A percentile compares a stretch with the other conserved stretches of the same genome.
phyloP scores from a whole-genome alignment of 768 basidiomycete genomes.

The Panus rudis region DNA sequence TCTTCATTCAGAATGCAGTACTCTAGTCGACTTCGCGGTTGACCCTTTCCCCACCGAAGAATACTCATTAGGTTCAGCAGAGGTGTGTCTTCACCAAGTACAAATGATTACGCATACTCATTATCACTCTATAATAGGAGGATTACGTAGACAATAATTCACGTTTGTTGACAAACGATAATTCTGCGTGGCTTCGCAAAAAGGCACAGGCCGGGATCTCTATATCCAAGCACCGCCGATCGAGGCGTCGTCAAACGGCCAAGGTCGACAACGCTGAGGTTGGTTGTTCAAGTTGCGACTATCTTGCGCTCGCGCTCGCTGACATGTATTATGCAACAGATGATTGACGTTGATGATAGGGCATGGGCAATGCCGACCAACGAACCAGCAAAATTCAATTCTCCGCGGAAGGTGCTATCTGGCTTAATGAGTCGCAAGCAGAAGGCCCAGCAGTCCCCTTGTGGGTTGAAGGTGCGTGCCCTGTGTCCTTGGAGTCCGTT shows the following conservation, averaged over 20 bases:
- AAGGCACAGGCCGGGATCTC: neutral
- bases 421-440: too few relatives aligned
- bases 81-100: too few relatives aligned
- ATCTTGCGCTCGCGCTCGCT: too few relatives aligned
- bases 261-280: too few relatives aligned
- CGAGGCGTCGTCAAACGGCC: too few relatives aligned
- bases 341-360: slow-evolving; percentile 12
- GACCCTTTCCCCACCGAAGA: slow-evolving; percentile 8
- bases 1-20: slow-evolving; percentile 23
- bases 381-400: neutral
- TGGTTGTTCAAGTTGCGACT: too few relatives aligned
- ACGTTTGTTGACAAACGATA: neutral
- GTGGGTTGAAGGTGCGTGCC: neutral
- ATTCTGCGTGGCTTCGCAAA: neutral
- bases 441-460: neutral
- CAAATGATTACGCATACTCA: too few relatives aligned
- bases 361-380: slow-evolving; percentile 7
- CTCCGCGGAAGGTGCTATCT: too few relatives aligned
- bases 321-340: slow-evolving; percentile 1
- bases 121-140: neutral
- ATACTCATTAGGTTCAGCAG: neutral
- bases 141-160: neutral
- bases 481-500: neutral
- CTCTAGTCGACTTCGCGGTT: slow-evolving; percentile 20
- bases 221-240: neutral